phyloP scores from a whole-genome alignment of 495 filamentous ascomycete species.

The Clavariopsis aquatica region DNA sequence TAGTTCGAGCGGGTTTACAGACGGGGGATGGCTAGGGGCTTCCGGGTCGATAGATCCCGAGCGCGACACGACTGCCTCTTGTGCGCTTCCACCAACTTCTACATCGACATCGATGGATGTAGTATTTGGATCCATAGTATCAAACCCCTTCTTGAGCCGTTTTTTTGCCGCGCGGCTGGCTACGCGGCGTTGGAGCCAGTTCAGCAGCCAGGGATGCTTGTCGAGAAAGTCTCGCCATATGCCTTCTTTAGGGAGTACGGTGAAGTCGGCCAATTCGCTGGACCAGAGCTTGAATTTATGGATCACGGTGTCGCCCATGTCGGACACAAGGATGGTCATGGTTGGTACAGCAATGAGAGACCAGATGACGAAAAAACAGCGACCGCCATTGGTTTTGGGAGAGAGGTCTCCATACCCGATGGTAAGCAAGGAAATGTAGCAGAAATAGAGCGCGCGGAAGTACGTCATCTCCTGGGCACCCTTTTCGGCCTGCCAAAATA shows the following conservation, averaged over 20 bases:
- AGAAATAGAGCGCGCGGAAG: slow-evolving; percentile 51
- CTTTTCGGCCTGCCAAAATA: slow-evolving; percentile 48
- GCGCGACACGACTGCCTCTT: background rate
- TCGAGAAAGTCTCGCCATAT: slow-evolving; percentile 50
- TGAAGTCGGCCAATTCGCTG: slow-evolving; percentile 57
- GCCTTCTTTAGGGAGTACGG: slow-evolving; percentile 57
- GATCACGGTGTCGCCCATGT: slow-evolving; percentile 66
- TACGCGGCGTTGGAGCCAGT: slow-evolving; percentile 45
- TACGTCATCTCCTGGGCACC: slow-evolving; percentile 46
- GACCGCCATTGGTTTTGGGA: slow-evolving; percentile 47
- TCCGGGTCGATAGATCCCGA: slow-evolving; percentile 4
- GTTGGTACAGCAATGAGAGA: slow-evolving; percentile 62
- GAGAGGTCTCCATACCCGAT: slow-evolving; percentile 50
- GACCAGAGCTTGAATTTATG: slow-evolving; percentile 58
- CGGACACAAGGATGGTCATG: slow-evolving; percentile 66
- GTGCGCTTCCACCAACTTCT: slow-evolving; percentile 5
- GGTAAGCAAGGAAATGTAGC: slow-evolving; percentile 49
- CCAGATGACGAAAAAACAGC: slow-evolving; percentile 52
- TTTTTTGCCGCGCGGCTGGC: slow-evolving; percentile 44
- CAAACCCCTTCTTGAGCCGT: slow-evolving; percentile 54
- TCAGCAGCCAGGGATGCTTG: slow-evolving; percentile 48
- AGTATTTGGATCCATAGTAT: slow-evolving; percentile 17
- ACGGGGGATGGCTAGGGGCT: slow-evolving; percentile 4
- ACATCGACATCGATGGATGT: background rate
- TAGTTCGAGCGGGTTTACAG: background rate